Conservation (phyloP, 306 rosid genomes). For the Cucumis melo region DNA sequence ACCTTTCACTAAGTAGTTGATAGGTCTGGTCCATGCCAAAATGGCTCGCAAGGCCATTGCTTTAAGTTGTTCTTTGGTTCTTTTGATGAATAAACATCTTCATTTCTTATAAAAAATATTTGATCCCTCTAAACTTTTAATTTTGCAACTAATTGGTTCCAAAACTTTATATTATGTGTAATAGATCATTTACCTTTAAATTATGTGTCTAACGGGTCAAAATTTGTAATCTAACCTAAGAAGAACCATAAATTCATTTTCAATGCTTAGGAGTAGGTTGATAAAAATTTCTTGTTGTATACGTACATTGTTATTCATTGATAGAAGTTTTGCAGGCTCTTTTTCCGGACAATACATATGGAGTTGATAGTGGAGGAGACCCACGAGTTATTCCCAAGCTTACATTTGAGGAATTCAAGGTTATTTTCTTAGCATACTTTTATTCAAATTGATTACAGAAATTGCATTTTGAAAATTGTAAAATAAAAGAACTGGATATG, state of each 20-base stretch:
- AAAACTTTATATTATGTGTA: neutral
- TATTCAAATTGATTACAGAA: neutral
- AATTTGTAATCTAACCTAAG: neutral
- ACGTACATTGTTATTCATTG: neutral
- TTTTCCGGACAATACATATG: constrained; percentile 86
- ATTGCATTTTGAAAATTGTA: neutral
- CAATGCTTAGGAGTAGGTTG: neutral
- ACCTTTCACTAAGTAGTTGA: no score
- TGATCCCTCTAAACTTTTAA: neutral
- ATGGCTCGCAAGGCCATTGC: no score
- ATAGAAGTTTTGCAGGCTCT: constrained; percentile 49
- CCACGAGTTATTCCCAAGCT: constrained; percentile 83
- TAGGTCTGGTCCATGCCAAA: no score
- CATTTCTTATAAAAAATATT: neutral
- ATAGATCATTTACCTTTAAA: neutral
- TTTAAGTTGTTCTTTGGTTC: neutral
- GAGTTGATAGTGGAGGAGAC: constrained; percentile 98
- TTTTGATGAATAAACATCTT: neutral
- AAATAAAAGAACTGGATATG: neutral
- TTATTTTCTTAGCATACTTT: constrained; percentile 10
- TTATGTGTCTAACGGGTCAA: neutral
- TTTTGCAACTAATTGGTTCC: neutral
- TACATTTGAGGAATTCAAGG: constrained; percentile 86
- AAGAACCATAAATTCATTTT: neutral
- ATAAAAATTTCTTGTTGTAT: neutral